Percentiles rank a stretch among this genome's conserved stretches.
These are phyloP conservation scores for Onygena corvina DNA, from an alignment of 2,329 filamentous ascomycete genomes.

Conservation along the genomic window DNA sequence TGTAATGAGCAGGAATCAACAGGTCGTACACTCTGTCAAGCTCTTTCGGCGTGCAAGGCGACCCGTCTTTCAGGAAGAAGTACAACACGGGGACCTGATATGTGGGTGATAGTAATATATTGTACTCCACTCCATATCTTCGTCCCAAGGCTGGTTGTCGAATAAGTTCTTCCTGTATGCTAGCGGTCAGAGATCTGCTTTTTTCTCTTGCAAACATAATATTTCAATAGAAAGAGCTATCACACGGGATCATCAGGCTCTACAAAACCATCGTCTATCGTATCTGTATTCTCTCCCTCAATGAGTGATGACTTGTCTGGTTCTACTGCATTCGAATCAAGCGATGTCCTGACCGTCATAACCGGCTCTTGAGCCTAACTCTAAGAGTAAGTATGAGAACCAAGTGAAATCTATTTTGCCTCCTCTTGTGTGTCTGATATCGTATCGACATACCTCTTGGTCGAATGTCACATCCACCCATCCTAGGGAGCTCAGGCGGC, in stretches of 20 bases:
- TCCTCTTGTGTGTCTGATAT: not conserved
- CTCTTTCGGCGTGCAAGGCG: conserved; percentile 44
- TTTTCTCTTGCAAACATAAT: not conserved
- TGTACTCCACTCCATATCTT: conserved; percentile 50
- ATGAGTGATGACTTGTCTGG: not conserved
- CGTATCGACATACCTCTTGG: conserved; percentile 4
- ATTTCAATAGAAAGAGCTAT: not conserved
- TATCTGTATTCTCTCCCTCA: not conserved
- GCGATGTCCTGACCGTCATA: conserved; percentile 7
- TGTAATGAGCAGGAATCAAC: conserved; percentile 57
- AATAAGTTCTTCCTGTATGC: conserved; percentile 10
- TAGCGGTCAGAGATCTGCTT: not conserved
- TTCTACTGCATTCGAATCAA: not conserved
- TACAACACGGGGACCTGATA: conserved; percentile 66
- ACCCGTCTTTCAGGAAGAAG: conserved; percentile 54
- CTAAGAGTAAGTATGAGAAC: not conserved
- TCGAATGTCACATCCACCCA: conserved; percentile 9
- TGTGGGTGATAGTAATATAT: conserved; percentile 62
- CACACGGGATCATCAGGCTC: conserved; percentile 12
- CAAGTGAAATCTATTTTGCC: not conserved
- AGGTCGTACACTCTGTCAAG: conserved; percentile 48
- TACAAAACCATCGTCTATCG: not conserved
- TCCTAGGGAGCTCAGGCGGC: not conserved
- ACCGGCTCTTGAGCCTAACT: conserved; percentile 8
- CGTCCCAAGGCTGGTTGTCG: not conserved